Base-by-base conservation (phyloP, 2,329 filamentous ascomycete genomes). In the Botrytis medusae region DNA sequence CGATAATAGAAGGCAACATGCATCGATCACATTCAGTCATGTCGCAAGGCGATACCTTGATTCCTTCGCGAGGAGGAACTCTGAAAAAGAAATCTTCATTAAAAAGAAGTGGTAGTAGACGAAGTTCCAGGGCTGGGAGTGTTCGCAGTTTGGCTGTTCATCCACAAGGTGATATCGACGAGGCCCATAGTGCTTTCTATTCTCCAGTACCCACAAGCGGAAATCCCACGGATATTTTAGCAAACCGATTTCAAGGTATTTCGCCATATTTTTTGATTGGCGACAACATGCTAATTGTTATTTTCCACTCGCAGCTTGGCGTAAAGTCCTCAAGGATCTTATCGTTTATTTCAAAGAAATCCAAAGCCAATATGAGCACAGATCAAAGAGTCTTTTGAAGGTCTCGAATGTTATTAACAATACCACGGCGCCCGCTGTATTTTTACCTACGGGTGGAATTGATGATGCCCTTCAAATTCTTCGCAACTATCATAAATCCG, bases 281-380 rank as follows among this genome's bases (percentile, higher is more conserved):
- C 32, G 61, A n/a, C 59, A 60, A 32, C 40, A 59, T 29, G 40
- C 46, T 69, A n/a, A 51, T 51, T 40, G 61, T 74, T 72, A n/a
- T 54, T 22, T 54, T 60, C 44, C 64, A 34, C 70, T 69, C 72
- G 72, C 78, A 97, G 94, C 93, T 69, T 99, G 96, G 96, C 90
- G 96, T 79, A 97, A 97, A 84, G 88, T 98, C 22, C 88, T 99
- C 71, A 98, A 98, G 82, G 95, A 98, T 77, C 87, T 98, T 62
- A 97, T 98, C 77, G 85, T 92, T 73, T 98, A 97, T 82, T 98
- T 98, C 82, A 91, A 93, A 78, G 96, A 98, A 82, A 90, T 98
- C 64, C 94, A 97, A 81, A 88, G 88, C 69, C 93, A 95, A 65
- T 98, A 98, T 82, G 95, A 99, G 80, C 88, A 91, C 72, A 91